Evolutionary conservation across 2,329 filamentous ascomycete species (phyloP).

Genomic region (Alternaria sp.): DNA sequence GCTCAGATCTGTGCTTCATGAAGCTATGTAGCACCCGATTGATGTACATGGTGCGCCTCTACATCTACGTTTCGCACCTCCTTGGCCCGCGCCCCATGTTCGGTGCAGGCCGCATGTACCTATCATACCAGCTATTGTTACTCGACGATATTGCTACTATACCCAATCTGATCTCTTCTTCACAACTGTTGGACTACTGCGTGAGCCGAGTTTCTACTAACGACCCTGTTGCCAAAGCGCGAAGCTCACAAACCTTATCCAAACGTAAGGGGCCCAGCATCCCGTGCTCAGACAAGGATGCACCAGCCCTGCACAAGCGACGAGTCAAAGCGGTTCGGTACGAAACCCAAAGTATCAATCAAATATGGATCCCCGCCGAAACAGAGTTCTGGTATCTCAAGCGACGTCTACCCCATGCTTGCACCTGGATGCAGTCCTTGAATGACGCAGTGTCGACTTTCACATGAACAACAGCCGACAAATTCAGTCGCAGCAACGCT

Average conservation of each 20-base stretch:
- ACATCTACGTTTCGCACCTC: constrained; percentile 13
- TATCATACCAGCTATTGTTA: constrained; percentile 9
- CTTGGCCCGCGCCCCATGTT: constrained; percentile 2
- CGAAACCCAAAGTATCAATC: constrained; percentile 21
- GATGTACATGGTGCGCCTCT: constrained; percentile 19
- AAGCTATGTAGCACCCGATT: constrained; percentile 22
- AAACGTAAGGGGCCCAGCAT: constrained; percentile 12
- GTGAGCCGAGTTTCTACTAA: constrained; percentile 7
- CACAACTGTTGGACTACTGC: constrained; percentile 10
- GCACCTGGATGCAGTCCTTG: not conserved
- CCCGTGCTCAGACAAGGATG: constrained; percentile 13
- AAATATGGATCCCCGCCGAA: constrained; percentile 14
- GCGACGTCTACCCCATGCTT: not conserved
- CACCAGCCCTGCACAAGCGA: constrained; percentile 15
- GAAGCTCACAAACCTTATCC: constrained; percentile 15
- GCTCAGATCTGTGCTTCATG: constrained; percentile 11
- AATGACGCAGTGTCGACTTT: not conserved
- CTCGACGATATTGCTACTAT: constrained; percentile 17
- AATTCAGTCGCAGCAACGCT: constrained; percentile 10
- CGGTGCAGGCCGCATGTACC: constrained; percentile 16
- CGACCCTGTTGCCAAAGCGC: constrained; percentile 12
- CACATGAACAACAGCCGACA: not conserved
- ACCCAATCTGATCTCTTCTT: constrained; percentile 21
- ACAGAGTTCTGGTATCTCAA: constrained; percentile 10
- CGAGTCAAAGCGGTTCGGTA: constrained; percentile 29